phyloP scores from a whole-genome alignment of 352 stramenopile species.

The Phytophthora europaea region DNA sequence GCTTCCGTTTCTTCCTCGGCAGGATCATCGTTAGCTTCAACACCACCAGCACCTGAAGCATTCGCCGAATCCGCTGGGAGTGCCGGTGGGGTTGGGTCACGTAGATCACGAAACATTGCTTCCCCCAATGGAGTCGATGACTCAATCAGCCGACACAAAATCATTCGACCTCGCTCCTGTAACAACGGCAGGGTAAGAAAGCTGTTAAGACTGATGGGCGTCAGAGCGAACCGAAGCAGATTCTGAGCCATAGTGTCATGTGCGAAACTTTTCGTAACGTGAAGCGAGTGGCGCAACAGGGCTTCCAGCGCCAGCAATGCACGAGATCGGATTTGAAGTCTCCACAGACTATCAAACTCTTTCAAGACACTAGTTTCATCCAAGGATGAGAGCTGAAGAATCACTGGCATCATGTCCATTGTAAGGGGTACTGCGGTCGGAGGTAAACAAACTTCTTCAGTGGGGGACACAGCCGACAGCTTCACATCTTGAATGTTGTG shows the following conservation, averaged over 20 bases:
- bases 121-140: conserved; percentile 79
- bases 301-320: conserved; percentile 83
- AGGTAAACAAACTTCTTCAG: conserved; percentile 83
- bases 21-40: conserved; percentile 60
- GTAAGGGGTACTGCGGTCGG: conserved; percentile 59
- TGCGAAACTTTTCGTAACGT: conserved; percentile 51
- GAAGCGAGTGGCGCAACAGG: conserved; percentile 68
- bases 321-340: conserved; percentile 87
- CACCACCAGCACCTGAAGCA: not conserved
- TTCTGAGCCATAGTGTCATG: conserved; percentile 54
- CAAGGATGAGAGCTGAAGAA: conserved; percentile 82
- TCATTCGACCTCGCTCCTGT: conserved; percentile 86
- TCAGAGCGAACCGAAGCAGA: conserved; percentile 69
- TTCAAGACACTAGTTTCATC: conserved; percentile 74
- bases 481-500: conserved; percentile 90
- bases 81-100: conserved; percentile 60
- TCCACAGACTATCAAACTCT: conserved; percentile 83
- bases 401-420: conserved; percentile 85
- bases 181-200: conserved; percentile 84
- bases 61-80: conserved; percentile 24
- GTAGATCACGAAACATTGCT: conserved; percentile 81
- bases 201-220: conserved; percentile 68
- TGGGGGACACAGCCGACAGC: conserved; percentile 68
- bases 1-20: conserved; percentile 82
- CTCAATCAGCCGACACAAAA: conserved; percentile 87